Conservation (phyloP, 305 asterid species). For the Fraxinus ornus region DNA sequence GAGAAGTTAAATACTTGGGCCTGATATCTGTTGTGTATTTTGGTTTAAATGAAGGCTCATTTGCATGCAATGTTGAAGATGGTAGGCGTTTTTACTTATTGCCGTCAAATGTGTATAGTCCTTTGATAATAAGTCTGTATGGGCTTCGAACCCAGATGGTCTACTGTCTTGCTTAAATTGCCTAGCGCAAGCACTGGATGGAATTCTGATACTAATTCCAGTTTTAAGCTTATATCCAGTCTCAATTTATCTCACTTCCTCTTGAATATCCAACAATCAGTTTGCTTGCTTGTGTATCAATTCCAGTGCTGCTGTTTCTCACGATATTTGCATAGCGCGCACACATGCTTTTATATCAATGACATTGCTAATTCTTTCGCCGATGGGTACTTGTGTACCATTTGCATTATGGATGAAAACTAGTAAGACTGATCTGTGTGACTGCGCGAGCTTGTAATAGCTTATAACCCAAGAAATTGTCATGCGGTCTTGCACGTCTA, state of each 20-base stretch:
- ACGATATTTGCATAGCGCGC: not conserved
- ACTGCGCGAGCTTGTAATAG: not conserved
- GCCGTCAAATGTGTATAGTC: not conserved
- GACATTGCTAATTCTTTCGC: not conserved
- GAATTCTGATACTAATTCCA: not conserved
- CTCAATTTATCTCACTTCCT: not conserved
- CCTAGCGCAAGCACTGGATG: not conserved
- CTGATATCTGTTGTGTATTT: conserved; percentile 13
- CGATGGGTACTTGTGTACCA: not conserved
- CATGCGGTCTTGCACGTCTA: not conserved
- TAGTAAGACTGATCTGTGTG: not conserved
- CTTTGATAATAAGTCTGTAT: not conserved
- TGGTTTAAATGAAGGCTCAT: not conserved
- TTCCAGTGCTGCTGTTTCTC: not conserved
- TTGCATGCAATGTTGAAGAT: conserved; percentile 12
- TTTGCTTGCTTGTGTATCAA: not conserved
- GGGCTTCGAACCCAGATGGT: not conserved
- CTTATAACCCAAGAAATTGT: not conserved
- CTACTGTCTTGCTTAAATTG: conserved; percentile 9
- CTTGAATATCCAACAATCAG: not conserved
- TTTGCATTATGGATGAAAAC: not conserved
- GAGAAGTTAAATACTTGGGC: conserved; percentile 15
- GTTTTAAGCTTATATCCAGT: conserved; percentile 2
- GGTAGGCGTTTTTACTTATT: not conserved
- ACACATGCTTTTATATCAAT: not conserved